A percentile compares a stretch with the other conserved stretches of the same genome.
Evolutionary conservation across 306 rosid species (phyloP).

Genomic region (Cucumis sativus): Cucumber_9930_V3 NC_026660.2:24963001-24963500

Average conservation of each 20-base stretch:
- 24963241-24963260: conserved; percentile 25
- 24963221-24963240: conserved; percentile 51
- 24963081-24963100: neutral
- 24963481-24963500: conserved; percentile 75
- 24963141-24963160: conserved; percentile 2
- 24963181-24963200: conserved; percentile 77
- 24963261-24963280: conserved; percentile 12
- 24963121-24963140: neutral
- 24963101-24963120: neutral
- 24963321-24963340: conserved; percentile 16
- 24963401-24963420: conserved; percentile 71
- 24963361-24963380: conserved; percentile 1
- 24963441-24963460: conserved; percentile 22
- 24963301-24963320: conserved; percentile 13
- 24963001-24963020: neutral
- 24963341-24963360: conserved; percentile 8
- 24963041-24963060: neutral
- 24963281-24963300: conserved; percentile 18
- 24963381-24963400: conserved; percentile 17
- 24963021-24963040: neutral
- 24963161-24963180: conserved; percentile 84
- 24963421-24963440: conserved; percentile 28
- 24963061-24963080: neutral
- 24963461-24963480: conserved; percentile 81
- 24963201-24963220: conserved; percentile 51